These are phyloP conservation scores for Emericellopsis cladophorae DNA, from an alignment of 2,329 filamentous ascomycete genomes.

Conservation along the genomic window DNA sequence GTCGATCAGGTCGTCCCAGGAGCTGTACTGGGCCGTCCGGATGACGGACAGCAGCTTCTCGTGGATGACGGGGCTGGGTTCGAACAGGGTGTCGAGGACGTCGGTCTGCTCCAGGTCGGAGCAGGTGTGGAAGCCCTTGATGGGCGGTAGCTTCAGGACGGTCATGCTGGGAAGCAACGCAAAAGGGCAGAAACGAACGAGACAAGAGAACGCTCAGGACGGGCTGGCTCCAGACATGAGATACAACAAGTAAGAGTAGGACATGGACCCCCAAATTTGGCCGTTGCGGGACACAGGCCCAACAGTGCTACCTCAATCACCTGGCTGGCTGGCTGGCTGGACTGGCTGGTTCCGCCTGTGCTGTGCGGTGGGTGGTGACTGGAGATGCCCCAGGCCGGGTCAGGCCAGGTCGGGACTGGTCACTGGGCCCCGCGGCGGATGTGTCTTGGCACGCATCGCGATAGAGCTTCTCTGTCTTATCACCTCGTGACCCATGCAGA, in stretches of 20 bases:
- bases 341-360: no score
- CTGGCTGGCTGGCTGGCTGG: background rate
- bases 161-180: slow-evolving; percentile 6
- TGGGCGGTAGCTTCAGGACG: slow-evolving; percentile 34
- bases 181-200: background rate
- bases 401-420: no score
- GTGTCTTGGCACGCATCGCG: background rate
- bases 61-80: slow-evolving; percentile 66
- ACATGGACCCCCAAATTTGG: no score
- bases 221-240: background rate
- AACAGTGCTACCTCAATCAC: background rate
- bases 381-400: no score
- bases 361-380: no score
- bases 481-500: slow-evolving; percentile 12
- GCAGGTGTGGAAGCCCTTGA: slow-evolving; percentile 41
- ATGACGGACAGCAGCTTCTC: slow-evolving; percentile 57
- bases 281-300: no score
- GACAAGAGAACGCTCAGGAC: background rate
- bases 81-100: slow-evolving; percentile 70
- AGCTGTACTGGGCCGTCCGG: slow-evolving; percentile 39
- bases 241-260: no score
- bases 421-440: background rate
- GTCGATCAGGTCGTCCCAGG: slow-evolving; percentile 58
- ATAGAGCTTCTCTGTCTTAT: slow-evolving; percentile 9
- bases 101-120: slow-evolving; percentile 36